Base-by-base conservation (phyloP, 2,329 filamentous ascomycete species). In the Claviceps africana region DNA sequence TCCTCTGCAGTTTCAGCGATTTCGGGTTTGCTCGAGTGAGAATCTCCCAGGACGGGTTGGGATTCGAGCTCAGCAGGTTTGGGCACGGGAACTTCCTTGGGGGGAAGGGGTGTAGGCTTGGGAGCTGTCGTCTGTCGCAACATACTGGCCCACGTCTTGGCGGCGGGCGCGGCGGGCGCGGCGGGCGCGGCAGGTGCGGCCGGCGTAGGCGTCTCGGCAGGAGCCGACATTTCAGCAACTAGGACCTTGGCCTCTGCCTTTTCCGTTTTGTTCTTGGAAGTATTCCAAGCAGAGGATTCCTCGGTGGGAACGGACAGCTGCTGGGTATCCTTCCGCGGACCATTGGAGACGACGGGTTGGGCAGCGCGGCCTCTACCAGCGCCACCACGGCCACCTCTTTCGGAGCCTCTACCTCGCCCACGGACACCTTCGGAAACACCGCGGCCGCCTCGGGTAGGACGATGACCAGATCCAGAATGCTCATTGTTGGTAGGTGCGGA, bases 141-240 rank as follows among this genome's bases (percentile, higher is more conserved):
- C 76, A 89, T 83, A 68, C 83, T 86, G 39, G 85, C 85, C 85
- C 85, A 89, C 28, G 80, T 83, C 72, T 82, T 83, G 53, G 66
- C 65, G 55, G 66, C 65, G 43, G 71, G 61, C 52, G 67, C 64
- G 53, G 70, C 63, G 51, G 70, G 60, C 58, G 25, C 25, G 3
- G 25, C 25, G 25, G 25, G 25, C 52, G 67, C 64, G 53, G 70
- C 63, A 51, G 70, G 60, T 58, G 25, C 25, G 3, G 25, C 25
- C 3, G 25, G 25, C 58, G 70, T 63, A 51, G 69, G 60, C 22
- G 68, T 57, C 54, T 73, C 69, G 49, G 67, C 57, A 53, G 65
- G 57, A 55, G 65, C 60, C 43, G 65, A 55, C 50, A 65, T 60
- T 25, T 65, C 66, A 45, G 64, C 61, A 51, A 63, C 47, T 37